These are phyloP conservation scores for Dichotomopilus funicola DNA, from an alignment of 2,329 filamentous ascomycete species.

Conservation along the genomic window DNA sequence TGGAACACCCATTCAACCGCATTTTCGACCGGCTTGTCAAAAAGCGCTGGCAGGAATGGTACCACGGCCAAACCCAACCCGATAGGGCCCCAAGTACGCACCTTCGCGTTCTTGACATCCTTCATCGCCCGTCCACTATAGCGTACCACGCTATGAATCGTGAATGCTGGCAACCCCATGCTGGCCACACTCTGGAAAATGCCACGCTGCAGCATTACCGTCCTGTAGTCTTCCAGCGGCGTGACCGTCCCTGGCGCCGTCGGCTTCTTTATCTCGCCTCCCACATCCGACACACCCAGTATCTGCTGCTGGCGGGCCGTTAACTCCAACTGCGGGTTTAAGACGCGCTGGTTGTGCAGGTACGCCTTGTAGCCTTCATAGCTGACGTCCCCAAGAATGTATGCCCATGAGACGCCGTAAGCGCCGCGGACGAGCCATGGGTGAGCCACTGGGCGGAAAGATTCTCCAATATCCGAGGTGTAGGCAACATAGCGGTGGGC, in stretches of 20 bases:
- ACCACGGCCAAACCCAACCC: slow-evolving; percentile 73
- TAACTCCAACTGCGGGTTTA: slow-evolving; percentile 60
- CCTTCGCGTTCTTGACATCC: slow-evolving; percentile 63
- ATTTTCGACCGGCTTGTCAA: slow-evolving; percentile 88
- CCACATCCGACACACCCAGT: slow-evolving; percentile 32
- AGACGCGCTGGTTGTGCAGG: slow-evolving; percentile 69
- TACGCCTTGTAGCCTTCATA: slow-evolving; percentile 97
- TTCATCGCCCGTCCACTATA: slow-evolving; percentile 87
- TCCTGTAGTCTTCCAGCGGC: slow-evolving; percentile 80
- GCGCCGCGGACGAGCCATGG: slow-evolving; percentile 73
- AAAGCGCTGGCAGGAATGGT: slow-evolving; percentile 75
- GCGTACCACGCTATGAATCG: slow-evolving; percentile 85
- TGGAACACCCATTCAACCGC: slow-evolving; percentile 89
- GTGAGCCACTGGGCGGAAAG: slow-evolving; percentile 87
- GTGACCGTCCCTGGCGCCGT: slow-evolving; percentile 42
- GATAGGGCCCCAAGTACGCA: slow-evolving; percentile 86
- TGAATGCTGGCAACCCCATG: slow-evolving; percentile 92
- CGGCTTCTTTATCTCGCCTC: background rate
- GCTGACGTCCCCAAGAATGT: slow-evolving; percentile 81
- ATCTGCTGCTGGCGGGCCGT: slow-evolving; percentile 43
- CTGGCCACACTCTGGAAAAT: slow-evolving; percentile 86
- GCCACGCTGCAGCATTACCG: slow-evolving; percentile 84
- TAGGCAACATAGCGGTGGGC: slow-evolving; percentile 97
- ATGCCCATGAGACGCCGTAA: slow-evolving; percentile 89
- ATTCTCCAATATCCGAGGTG: slow-evolving; percentile 93